Percentiles rank a stretch among this genome's conserved stretches.
phyloP scores from a whole-genome alignment of 495 filamentous ascomycete species.

The Venustampulla echinocandica region DNA sequence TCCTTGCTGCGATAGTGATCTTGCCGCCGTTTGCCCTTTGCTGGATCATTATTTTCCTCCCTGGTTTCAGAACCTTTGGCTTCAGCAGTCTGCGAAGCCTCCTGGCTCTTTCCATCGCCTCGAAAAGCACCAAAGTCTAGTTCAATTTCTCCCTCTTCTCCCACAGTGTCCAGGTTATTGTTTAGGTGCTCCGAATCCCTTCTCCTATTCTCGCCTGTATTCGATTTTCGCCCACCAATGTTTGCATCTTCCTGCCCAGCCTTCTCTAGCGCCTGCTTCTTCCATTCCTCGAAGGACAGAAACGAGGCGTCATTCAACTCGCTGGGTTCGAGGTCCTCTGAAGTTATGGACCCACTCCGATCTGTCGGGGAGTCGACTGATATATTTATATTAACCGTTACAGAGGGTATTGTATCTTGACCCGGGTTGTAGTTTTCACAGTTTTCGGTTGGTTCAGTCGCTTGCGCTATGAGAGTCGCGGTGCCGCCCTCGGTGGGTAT shows the following conservation, averaged over 20 bases:
- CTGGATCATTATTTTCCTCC: constrained; percentile 26
- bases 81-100: constrained; percentile 32
- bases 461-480: not conserved
- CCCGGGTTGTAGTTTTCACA: not conserved
- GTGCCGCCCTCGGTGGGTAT: not conserved
- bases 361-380: not conserved
- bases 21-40: constrained; percentile 33
- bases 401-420: constrained; percentile 11
- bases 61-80: constrained; percentile 25
- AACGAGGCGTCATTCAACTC: constrained; percentile 78
- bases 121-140: constrained; percentile 65
- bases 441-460: constrained; percentile 11
- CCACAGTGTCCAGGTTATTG: constrained; percentile 62
- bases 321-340: constrained; percentile 38
- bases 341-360: not conserved
- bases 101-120: constrained; percentile 26
- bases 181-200: constrained; percentile 28
- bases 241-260: constrained; percentile 71
- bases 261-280: constrained; percentile 82
- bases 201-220: constrained; percentile 28
- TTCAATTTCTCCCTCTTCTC: constrained; percentile 87
- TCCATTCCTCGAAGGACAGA: constrained; percentile 98
- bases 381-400: constrained; percentile 16
- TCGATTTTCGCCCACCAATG: constrained; percentile 22
- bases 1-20: constrained; percentile 69